These are phyloP conservation scores for Smittium mucronatum DNA, from an alignment of 371 early-diverging fungal species.

Conservation along the genomic window DNA sequence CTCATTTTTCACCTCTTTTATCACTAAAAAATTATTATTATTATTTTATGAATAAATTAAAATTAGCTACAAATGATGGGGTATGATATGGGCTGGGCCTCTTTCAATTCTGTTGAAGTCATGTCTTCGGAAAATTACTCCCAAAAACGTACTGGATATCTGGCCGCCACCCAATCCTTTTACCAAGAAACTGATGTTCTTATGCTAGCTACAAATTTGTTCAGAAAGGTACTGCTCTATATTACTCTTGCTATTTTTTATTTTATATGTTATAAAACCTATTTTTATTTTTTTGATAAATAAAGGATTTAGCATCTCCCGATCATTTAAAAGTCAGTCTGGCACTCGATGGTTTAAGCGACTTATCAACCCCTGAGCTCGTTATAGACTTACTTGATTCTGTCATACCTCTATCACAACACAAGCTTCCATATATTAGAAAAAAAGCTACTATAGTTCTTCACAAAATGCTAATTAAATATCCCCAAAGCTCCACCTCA, in stretches of 20 bases:
- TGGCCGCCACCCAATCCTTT: constrained; percentile 82
- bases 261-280: too few relatives aligned
- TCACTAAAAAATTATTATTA: constrained; percentile 4
- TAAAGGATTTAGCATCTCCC: constrained; percentile 72
- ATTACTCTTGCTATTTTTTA: neutral
- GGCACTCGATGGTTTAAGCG: constrained; percentile 78
- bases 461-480: constrained; percentile 77
- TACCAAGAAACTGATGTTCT: constrained; percentile 87
- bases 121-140: constrained; percentile 80
- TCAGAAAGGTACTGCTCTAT: constrained; percentile 72
- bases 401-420: constrained; percentile 69
- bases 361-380: constrained; percentile 81
- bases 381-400: constrained; percentile 82
- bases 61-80: constrained; percentile 87
- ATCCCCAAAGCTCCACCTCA: constrained; percentile 74
- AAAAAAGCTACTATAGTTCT: constrained; percentile 79
- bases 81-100: constrained; percentile 92
- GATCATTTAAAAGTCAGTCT: constrained; percentile 69
- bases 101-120: constrained; percentile 91
- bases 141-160: constrained; percentile 82
- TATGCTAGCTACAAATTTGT: constrained; percentile 88
- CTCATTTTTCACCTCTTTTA: constrained; percentile 4
- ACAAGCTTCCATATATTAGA: constrained; percentile 81
- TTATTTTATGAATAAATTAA: constrained; percentile 1
- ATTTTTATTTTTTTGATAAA: too few relatives aligned